phyloP scores from a whole-genome alignment of 805 yeast genomes.

The Vanderwaltozyma yarrowii region DNA sequence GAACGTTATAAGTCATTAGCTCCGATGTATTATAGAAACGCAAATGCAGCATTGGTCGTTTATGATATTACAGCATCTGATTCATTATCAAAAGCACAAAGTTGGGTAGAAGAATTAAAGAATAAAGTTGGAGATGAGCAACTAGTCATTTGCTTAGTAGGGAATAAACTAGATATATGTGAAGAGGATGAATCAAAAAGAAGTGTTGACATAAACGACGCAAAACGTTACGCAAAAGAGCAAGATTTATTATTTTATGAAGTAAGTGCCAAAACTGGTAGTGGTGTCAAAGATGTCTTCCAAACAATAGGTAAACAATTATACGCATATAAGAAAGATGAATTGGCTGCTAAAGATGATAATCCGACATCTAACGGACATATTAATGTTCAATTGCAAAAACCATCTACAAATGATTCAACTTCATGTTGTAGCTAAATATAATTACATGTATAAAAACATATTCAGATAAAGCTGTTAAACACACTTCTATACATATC shows the following conservation, averaged over 20 bases:
- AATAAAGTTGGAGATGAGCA: slow-evolving; percentile 64
- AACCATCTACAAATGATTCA: slow-evolving; percentile 36
- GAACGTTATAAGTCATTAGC: slow-evolving; percentile 75
- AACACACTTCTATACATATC: no score
- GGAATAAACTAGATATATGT: slow-evolving; percentile 68
- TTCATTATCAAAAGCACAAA: slow-evolving; percentile 69
- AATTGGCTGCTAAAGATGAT: slow-evolving; percentile 5
- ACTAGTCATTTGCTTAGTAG: slow-evolving; percentile 76
- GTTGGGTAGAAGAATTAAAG: slow-evolving; percentile 87
- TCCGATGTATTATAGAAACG: slow-evolving; percentile 75
- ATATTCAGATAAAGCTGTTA: no score
- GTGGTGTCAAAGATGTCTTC: slow-evolving; percentile 85
- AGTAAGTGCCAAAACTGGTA: slow-evolving; percentile 86
- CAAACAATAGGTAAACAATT: slow-evolving; percentile 74
- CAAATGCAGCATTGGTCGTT: slow-evolving; percentile 78
- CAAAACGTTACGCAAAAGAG: slow-evolving; percentile 77
- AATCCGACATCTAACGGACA: slow-evolving; percentile 4
- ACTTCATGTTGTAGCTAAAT: slow-evolving; percentile 32
- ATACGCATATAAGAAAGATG: slow-evolving; percentile 19
- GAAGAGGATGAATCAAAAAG: slow-evolving; percentile 45
- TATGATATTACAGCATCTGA: slow-evolving; percentile 67
- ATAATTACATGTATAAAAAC: no score
- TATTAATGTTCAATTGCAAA: slow-evolving; percentile 30
- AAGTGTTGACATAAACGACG: slow-evolving; percentile 60
- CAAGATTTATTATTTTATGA: slow-evolving; percentile 87